Evolutionary conservation across 2,329 filamentous ascomycete genomes (phyloP), one percentile per base, ranked within the genome.

Genomic region (Calycina herbarum): DNA sequence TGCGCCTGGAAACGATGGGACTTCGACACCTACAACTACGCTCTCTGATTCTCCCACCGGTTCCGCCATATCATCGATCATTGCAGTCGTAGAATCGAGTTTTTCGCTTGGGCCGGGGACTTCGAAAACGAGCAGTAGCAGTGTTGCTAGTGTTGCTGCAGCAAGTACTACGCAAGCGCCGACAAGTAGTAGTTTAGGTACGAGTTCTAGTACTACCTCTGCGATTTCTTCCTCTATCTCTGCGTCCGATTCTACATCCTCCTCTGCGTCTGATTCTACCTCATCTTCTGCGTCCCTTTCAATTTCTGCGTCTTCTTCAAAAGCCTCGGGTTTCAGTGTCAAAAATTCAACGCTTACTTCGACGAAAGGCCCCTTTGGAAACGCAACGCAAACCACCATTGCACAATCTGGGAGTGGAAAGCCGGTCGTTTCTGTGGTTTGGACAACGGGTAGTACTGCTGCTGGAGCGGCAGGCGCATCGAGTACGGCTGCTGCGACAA

Each of bases 1-100:
- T 31, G 31, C 17, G 57, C 62, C 62, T 7, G 62, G 62, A 31
- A 17, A 60, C 8, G 45, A 64, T 11, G 62, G 57, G 5, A 64
- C 57, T 7, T 40, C 35, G 8, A 20, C 24, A n/a, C 59, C 59
- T n/a, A 31, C 45, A 10, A n/a, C 59, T 17, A 51, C 31, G 5
- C 40, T 51, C 7, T n/a, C 38, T 4, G 51, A 20, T 17, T 57
- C 24, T 57, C 59, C 59, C 24, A 57, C 61, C 27, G 61, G 51
- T 1, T 8, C 31, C 6, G 61, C 48, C 20, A 40, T 57, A 2
- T 24, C 48, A 7, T 57, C 48, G 13, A 62, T 62, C 24, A 17
- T 33, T 13, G 7, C 29, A 13, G 31, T 57, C 10, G 33, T 62
- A 4, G 17, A 57, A 33, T 24, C 56, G 15, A 33, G 17, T 20